These are phyloP conservation scores for Hymenoscyphus linearis DNA, from an alignment of 2,329 filamentous ascomycete genomes.

Conservation along the genomic window DNA sequence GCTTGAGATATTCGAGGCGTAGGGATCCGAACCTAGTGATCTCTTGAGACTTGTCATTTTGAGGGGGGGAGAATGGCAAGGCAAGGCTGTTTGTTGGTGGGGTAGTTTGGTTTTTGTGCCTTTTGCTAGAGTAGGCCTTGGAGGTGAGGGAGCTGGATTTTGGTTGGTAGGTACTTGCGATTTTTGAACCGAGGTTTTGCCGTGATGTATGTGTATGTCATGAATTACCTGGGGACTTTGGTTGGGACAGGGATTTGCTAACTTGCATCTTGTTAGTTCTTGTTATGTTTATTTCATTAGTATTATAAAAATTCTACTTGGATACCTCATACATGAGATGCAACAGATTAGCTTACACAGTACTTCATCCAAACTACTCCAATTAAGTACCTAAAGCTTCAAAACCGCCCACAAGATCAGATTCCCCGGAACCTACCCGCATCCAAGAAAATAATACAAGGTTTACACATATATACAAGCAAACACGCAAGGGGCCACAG, in stretches of 20 bases:
- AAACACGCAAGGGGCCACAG: too few species aligned
- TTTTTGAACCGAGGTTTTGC: neutral
- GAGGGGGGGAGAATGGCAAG: neutral
- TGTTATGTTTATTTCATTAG: too few species aligned
- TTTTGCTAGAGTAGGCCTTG: too few species aligned
- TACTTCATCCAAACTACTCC: too few species aligned
- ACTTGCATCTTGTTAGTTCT: neutral
- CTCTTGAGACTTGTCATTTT: slow-evolving; percentile 63
- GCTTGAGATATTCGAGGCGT: slow-evolving; percentile 75
- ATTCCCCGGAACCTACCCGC: too few species aligned
- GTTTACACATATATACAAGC: too few species aligned
- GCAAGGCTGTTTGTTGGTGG: neutral
- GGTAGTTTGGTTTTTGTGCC: neutral
- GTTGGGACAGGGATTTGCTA: neutral
- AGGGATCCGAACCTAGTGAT: slow-evolving; percentile 45
- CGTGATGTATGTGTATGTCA: neutral
- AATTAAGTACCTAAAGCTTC: too few species aligned
- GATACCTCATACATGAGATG: too few species aligned
- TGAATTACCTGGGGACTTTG: neutral
- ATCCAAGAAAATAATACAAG: too few species aligned
- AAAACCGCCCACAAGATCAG: too few species aligned
- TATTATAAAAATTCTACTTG: too few species aligned
- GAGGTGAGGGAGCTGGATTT: neutral
- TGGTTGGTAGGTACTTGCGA: neutral
- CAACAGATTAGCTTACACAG: too few species aligned